Base-by-base conservation (phyloP, 1,284 basidiomycete species). In the Sanguinoderma infundibulare region DNA sequence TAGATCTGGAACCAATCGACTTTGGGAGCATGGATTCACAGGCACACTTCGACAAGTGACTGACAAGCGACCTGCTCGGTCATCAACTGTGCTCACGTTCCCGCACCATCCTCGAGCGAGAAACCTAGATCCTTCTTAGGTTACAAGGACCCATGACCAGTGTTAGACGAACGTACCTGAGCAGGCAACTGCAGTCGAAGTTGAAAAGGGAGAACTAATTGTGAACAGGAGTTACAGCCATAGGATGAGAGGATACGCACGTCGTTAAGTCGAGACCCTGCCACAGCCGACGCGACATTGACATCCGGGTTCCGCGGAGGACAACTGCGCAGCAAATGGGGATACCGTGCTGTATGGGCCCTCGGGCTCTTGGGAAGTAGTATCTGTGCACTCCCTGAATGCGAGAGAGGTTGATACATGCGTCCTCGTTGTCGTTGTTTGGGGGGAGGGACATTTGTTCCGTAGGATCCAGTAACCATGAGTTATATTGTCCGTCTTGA, bases 241-340 rank as follows among this genome's bases (percentile, higher is more conserved):
- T 3, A 32, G 35, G 70, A 35, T 64, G 53, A 36, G 65, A 67
- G 14, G 58, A 68, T 15, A 65, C 69, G 3, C 64, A 77, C 63
- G 66, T 77, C 59, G 65, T 78, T 69, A 67, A 60, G 77, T 53
- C 57, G 77, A 61, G 59, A 78, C 67, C 68, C 65, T 2, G 68
- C 50, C 1, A 69, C 70, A 2, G 68, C 67, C 4, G 30, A 24
- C 8, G 61, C 63, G 4, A 38, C 32, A 24, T 57, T 57, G n/a
- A 65, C 47, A 28, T 51, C 42, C 15, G 57, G n/a, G n/a, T n/a
- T n/a, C 36, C 1, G 60, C 55, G 17, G 62, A 47, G 20, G 42
- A 39, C 15, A 60, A 32, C 0, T 30, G 55, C 15, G 51, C 14
- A 4, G 28, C 42, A 17, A 2, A 55, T 12, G 12, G 39, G 17